Evolutionary conservation across 1,139 yeast species (phyloP), one percentile per base, ranked within the genome.

Genomic region (Candida gigantensis): DNA sequence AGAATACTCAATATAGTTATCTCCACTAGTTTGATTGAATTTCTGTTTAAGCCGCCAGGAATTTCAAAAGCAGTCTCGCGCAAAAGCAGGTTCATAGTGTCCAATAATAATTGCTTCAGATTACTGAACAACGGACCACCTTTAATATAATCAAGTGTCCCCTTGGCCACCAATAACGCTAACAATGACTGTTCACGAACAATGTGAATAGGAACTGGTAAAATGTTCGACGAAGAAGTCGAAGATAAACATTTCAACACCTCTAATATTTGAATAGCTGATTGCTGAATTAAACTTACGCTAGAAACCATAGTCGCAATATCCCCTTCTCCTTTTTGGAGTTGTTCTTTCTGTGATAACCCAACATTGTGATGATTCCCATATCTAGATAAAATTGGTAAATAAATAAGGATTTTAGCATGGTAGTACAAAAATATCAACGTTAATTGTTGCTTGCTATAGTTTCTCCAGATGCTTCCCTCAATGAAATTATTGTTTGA

Each of bases 91-190:
- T 65, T 60, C 2, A 81, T 59, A 3, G 81, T 68, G 28, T 66
- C 74, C 20, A 68, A 57, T 24, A 84, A 58, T 32, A 83, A 59
- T 24, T 63, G 69, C 45, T 81, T 83, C 55, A 83, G 79, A 34
- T 82, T 87, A 52, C 77, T 84, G 50, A 82, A 79, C 39, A 88
- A 60, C 1, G 92, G 82, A 0, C 96, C 96, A 17, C 92, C 89
- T 53, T 86, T 80, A 3, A 88, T 81, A 54, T 86, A 87, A 46
- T 87, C 96, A 40, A 88, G 66, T 1, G 88, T 78, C 7, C 95
- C 90, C 46, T 81, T 81, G 1, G 95, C 86, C 13, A 86, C 85
- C 38, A 87, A 57, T 12, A 87, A 64, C 0, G 89, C 74, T 44
- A 83, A 72, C 32, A 89, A 65, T 1, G 89, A 79, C 49, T 79